A percentile compares a stretch with the other conserved stretches of the same genome.
Evolutionary conservation across 306 rosid species (phyloP).

Genomic region (Prunus fruticosa): DNA sequence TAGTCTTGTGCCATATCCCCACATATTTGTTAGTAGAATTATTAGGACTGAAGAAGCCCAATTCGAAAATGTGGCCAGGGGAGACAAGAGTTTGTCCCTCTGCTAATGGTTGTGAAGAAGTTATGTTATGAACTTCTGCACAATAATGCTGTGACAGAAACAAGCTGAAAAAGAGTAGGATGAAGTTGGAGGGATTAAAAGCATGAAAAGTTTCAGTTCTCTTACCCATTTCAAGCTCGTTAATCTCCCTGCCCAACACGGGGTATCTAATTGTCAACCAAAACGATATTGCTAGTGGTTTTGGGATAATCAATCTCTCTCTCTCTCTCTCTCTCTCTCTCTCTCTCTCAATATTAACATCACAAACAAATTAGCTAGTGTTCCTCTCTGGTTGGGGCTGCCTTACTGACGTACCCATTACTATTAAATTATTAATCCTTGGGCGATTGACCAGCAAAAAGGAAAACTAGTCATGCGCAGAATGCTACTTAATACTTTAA

Average conservation of each 20-base stretch:
- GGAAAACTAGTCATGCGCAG: not conserved
- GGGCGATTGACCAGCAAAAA: too few relatives aligned
- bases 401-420: too few relatives aligned
- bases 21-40: constrained; percentile 31
- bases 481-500: not conserved
- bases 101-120: constrained; percentile 7
- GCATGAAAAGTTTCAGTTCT: not conserved
- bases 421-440: too few relatives aligned
- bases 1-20: constrained; percentile 38
- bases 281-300: too few relatives aligned
- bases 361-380: too few relatives aligned
- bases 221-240: not conserved
- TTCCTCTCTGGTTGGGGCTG: too few relatives aligned
- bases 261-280: too few relatives aligned
- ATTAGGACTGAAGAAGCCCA: constrained; percentile 48
- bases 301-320: too few relatives aligned
- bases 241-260: too few relatives aligned
- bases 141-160: not conserved
- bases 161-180: not conserved
- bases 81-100: constrained; percentile 12
- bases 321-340: too few relatives aligned
- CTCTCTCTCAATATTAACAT: too few relatives aligned
- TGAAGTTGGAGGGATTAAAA: not conserved
- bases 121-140: constrained; percentile 8
- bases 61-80: constrained; percentile 13